Base-by-base conservation (phyloP, 169 alveolate species). In the Eimeria maxima region DNA sequence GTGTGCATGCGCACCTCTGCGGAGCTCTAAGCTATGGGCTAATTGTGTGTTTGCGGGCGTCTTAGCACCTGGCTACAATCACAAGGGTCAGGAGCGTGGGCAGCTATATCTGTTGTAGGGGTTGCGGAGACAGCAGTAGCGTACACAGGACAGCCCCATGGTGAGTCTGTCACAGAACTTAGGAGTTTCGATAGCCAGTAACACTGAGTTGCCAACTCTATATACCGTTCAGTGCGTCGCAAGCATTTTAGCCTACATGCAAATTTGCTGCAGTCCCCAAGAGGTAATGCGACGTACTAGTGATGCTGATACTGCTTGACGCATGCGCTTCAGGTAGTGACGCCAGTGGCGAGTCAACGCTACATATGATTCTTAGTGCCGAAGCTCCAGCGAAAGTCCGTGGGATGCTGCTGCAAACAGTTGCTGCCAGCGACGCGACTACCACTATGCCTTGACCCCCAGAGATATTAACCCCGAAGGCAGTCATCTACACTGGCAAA, bases 391-490 rank as follows among this genome's bases (percentile, higher is more conserved):
- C 29, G n/a, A n/a, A 38, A 3, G 47, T 60, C 42, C 80, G 93
- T 42, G 93, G 93, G 63, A 38, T 60, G 33, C 80, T 86, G 13
- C 50, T 86, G 60, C 93, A 86, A 29, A 86, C 93, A 27, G 60
- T 86, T 24, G 76, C 80, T 86, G 93, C 81, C 55, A 60, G 81
- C 80, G 93, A 86, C 22, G 93, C 93, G n/a, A 60, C 93, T 42
- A 86, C 93, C 93, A 86, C 57, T 86, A 13, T 86, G 80, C 93
- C 93, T 16, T 86, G 93, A 86, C 42, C 2, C 18, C n/a, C 50
- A 10, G 2, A 20, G 11, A 29, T 33, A 3, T 76, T 69, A 47
- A 69, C 29, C 24, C 50, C 47, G 33, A 47, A 24, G 89, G 45
- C 42, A 67, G 7, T 42, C 44, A n/a, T 42, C 22, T 0, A 45